Evolutionary conservation across 2,329 filamentous ascomycete genomes (phyloP).

Genomic region (Pseudofabraea citricarpa): DNA sequence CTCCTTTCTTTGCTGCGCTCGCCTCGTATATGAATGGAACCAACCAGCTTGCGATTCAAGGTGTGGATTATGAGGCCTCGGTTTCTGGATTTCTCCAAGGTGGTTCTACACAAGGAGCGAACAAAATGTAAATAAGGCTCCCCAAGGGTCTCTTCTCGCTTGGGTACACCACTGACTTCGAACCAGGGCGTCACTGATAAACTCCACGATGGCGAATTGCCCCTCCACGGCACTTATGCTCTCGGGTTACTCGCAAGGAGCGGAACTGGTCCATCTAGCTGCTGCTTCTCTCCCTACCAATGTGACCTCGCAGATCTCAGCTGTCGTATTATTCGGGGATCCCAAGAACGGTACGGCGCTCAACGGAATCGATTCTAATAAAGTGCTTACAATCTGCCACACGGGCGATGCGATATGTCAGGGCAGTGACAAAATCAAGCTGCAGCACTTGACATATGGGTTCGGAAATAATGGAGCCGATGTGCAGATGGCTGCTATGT

Average conservation of each 20-base stretch:
- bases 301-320: constrained; percentile 15
- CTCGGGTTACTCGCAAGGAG: constrained; percentile 24
- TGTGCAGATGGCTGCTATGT: constrained; percentile 19
- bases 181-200: constrained; percentile 17
- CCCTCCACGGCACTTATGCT: constrained; percentile 18
- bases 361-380: constrained; percentile 12
- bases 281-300: constrained; percentile 9
- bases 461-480: constrained; percentile 11
- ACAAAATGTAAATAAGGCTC: constrained; percentile 31
- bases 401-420: constrained; percentile 19
- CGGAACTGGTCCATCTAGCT: constrained; percentile 21
- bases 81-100: constrained; percentile 39
- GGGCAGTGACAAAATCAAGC: constrained; percentile 10
- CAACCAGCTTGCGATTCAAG: constrained; percentile 45
- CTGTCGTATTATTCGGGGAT: constrained; percentile 22
- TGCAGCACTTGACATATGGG: constrained; percentile 16
- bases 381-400: constrained; percentile 20
- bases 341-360: constrained; percentile 21
- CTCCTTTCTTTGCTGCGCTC: constrained; percentile 21
- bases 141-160: neutral
- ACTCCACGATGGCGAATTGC: constrained; percentile 13
- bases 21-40: constrained; percentile 32
- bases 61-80: constrained; percentile 46
- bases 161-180: neutral
- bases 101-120: constrained; percentile 38